Conservation (phyloP, 495 filamentous ascomycete genomes). For the Daldinia bambusicola region DNA sequence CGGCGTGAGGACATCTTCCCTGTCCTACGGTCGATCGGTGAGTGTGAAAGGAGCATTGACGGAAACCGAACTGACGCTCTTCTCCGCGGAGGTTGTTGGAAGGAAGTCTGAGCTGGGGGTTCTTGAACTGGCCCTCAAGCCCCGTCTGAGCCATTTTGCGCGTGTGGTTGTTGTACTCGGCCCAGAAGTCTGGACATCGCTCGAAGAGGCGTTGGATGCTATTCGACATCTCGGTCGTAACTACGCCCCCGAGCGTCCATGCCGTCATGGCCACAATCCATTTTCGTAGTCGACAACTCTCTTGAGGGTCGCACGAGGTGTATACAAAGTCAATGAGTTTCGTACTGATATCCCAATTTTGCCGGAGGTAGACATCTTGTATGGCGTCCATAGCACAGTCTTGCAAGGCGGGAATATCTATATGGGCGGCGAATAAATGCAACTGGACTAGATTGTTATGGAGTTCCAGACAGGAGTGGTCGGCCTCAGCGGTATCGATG, state of each 20-base stretch:
- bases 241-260: slow-evolving; percentile 51
- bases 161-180: slow-evolving; percentile 57
- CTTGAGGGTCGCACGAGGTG: slow-evolving; percentile 54
- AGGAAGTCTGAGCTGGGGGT: slow-evolving; percentile 59
- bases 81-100: slow-evolving; percentile 57
- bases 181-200: slow-evolving; percentile 50
- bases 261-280: slow-evolving; percentile 63
- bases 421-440: slow-evolving; percentile 59
- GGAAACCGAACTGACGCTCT: slow-evolving; percentile 60
- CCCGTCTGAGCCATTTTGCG: slow-evolving; percentile 54
- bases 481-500: slow-evolving; percentile 52
- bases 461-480: slow-evolving; percentile 46
- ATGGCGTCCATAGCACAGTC: slow-evolving; percentile 61
- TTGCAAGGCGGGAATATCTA: slow-evolving; percentile 54
- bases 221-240: slow-evolving; percentile 37
- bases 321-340: slow-evolving; percentile 57
- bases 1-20: slow-evolving; percentile 53
- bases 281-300: slow-evolving; percentile 55
- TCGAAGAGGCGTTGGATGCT: slow-evolving; percentile 52
- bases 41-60: slow-evolving; percentile 61
- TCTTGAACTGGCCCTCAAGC: slow-evolving; percentile 59
- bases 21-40: slow-evolving; percentile 58
- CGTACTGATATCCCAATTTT: slow-evolving; percentile 60
- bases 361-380: slow-evolving; percentile 61
- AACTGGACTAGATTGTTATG: slow-evolving; percentile 57